Evolutionary conservation across 768 basidiomycete species (phyloP).

Genomic region (Fomitopsis pulvina): DNA sequence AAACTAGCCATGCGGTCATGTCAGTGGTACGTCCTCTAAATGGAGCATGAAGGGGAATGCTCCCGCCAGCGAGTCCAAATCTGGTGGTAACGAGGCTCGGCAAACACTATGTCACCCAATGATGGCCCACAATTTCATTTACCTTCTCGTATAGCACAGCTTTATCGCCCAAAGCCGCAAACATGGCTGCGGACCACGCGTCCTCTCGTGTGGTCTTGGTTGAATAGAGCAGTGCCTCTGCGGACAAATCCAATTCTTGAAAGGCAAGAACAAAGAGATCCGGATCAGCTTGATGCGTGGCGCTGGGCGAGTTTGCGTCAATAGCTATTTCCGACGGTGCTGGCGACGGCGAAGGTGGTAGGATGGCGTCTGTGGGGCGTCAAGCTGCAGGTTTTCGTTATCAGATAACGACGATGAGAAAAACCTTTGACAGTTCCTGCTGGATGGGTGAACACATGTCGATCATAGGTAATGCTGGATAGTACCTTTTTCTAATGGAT

Average conservation of each 20-base stretch:
- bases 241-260: conserved; percentile 74
- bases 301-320: not conserved
- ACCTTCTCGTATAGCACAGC: conserved; percentile 64
- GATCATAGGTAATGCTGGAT: not conserved
- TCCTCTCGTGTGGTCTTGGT: conserved; percentile 59
- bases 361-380: not conserved
- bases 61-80: not conserved
- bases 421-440: not conserved
- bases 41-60: not conserved
- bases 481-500: not conserved
- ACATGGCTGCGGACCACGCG: conserved; percentile 59
- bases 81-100: not conserved
- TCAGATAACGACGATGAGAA: not conserved
- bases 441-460: not conserved
- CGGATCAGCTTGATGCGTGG: conserved; percentile 34
- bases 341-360: conserved; percentile 5
- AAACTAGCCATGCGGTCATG: too few species aligned
- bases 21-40: conserved; percentile 5
- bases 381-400: not conserved
- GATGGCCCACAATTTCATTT: not conserved
- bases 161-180: conserved; percentile 68
- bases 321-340: conserved; percentile 1
- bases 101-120: not conserved
- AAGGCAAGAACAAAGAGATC: conserved; percentile 74
- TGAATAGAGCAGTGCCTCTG: conserved; percentile 72